Conservation (phyloP, 495 filamentous ascomycete genomes). For the Clohesyomyces aquaticus region DNA sequence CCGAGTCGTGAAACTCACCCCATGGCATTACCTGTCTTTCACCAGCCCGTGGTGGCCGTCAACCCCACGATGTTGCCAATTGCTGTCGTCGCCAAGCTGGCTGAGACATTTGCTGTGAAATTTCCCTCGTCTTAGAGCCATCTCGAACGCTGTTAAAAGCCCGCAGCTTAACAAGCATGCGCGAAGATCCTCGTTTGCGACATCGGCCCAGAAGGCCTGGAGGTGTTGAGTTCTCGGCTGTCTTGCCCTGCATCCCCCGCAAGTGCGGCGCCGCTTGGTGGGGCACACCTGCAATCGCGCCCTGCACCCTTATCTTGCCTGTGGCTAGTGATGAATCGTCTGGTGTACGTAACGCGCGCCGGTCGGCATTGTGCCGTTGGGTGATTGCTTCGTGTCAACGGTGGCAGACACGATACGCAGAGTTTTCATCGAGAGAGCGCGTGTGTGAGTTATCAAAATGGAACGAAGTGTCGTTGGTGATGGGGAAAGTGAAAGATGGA, state of each 20-base stretch:
- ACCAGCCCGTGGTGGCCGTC: not conserved
- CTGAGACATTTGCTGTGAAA: not conserved
- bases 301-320: constrained; percentile 11
- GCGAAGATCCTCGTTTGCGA: constrained; percentile 13
- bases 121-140: not conserved
- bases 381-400: constrained; percentile 24
- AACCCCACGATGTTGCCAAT: constrained; percentile 15
- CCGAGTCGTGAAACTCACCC: not conserved
- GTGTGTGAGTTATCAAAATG: not conserved
- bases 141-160: not conserved
- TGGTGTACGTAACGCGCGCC: constrained; percentile 27
- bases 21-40: constrained; percentile 1
- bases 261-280: constrained; percentile 21
- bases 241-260: constrained; percentile 16
- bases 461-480: too few relatives aligned
- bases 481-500: too few relatives aligned
- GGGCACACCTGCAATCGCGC: constrained; percentile 1
- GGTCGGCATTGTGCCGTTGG: not conserved
- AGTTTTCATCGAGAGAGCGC: not conserved
- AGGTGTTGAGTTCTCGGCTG: constrained; percentile 11
- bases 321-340: constrained; percentile 22
- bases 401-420: not conserved
- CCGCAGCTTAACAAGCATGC: constrained; percentile 11
- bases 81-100: not conserved
- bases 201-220: constrained; percentile 20